A percentile compares a stretch with the other conserved stretches of the same genome.
Conservation (phyloP, 768 basidiomycete species). For the Tylopilus intermedius region DNA sequence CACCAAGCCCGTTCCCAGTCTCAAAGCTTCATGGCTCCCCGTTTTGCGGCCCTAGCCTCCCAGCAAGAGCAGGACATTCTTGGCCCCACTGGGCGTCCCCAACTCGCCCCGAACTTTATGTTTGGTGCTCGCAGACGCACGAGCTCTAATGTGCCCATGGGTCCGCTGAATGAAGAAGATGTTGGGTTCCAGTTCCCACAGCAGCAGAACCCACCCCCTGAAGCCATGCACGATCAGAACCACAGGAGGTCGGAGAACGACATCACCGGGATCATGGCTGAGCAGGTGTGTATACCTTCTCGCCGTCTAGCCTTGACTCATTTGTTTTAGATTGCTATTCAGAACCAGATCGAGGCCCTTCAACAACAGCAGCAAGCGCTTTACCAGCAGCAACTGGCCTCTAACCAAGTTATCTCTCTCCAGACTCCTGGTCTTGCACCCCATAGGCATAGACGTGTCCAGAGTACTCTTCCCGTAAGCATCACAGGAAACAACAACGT, state of each 20-base stretch:
- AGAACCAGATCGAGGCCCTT: slow-evolving; percentile 84
- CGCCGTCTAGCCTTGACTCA: slow-evolving; percentile 1
- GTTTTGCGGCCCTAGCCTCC: slow-evolving; percentile 76
- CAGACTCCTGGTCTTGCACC: slow-evolving; percentile 73
- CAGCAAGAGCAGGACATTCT: slow-evolving; percentile 62
- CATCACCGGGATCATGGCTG: slow-evolving; percentile 87
- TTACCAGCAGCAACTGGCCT: slow-evolving; percentile 86
- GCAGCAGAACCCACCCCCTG: slow-evolving; percentile 39
- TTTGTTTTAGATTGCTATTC: slow-evolving; percentile 67
- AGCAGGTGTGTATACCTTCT: slow-evolving; percentile 62
- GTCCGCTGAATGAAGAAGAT: slow-evolving; percentile 77
- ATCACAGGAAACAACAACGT: slow-evolving; percentile 41
- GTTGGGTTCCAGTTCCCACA: slow-evolving; percentile 80
- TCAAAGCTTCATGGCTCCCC: slow-evolving; percentile 83
- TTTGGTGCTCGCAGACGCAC: slow-evolving; percentile 66
- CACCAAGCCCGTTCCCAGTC: slow-evolving; percentile 74
- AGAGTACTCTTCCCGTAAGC: slow-evolving; percentile 73
- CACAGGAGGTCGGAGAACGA: slow-evolving; percentile 67
- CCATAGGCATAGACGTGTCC: slow-evolving; percentile 77
- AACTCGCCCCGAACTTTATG: slow-evolving; percentile 87
- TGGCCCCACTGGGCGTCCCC: slow-evolving; percentile 77
- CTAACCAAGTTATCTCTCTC: slow-evolving; percentile 77
- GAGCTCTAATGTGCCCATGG: slow-evolving; percentile 51
- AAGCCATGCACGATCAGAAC: slow-evolving; percentile 30
- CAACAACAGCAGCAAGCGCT: slow-evolving; percentile 89